phyloP scores from a whole-genome alignment of 1,284 basidiomycete genomes.

The Stygiomarasmius scandens region DNA sequence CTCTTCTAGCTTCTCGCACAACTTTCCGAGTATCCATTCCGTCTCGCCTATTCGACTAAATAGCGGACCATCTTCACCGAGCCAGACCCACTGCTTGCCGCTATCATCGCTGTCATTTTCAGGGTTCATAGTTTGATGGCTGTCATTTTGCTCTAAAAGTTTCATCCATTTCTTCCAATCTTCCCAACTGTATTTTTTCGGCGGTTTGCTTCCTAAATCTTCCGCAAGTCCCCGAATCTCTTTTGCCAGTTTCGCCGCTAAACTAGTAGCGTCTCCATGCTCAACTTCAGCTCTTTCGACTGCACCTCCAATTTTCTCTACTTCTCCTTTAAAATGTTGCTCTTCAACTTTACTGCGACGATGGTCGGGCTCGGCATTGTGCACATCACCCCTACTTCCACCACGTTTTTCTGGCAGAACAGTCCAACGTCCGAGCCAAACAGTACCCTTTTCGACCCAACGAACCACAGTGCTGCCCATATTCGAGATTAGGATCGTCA shows the following conservation, averaged over 20 bases:
- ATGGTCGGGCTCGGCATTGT: slow-evolving; percentile 1
- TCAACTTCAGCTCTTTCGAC: slow-evolving; percentile 29
- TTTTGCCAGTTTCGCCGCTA: slow-evolving; percentile 29
- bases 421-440: slow-evolving; percentile 30
- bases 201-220: slow-evolving; percentile 29
- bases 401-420: slow-evolving; percentile 28
- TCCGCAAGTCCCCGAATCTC: slow-evolving; percentile 31
- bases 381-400: background rate
- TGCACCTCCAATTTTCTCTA: slow-evolving; percentile 28
- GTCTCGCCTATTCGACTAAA: slow-evolving; percentile 37
- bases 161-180: slow-evolving; percentile 35
- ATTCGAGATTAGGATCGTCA: slow-evolving; percentile 42
- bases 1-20: slow-evolving; percentile 35
- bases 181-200: slow-evolving; percentile 34
- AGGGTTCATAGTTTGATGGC: background rate
- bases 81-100: slow-evolving; percentile 32
- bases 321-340: slow-evolving; percentile 20
- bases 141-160: slow-evolving; percentile 22
- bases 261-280: slow-evolving; percentile 23
- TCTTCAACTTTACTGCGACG: slow-evolving; percentile 1
- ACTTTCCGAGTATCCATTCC: slow-evolving; percentile 37
- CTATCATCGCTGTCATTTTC: background rate
- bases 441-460: slow-evolving; percentile 31
- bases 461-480: slow-evolving; percentile 37
- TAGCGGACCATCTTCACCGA: slow-evolving; percentile 40